These are phyloP conservation scores for Conticribra guillardii DNA, from an alignment of 108 stramenopile genomes.

Conservation along the genomic window DNA sequence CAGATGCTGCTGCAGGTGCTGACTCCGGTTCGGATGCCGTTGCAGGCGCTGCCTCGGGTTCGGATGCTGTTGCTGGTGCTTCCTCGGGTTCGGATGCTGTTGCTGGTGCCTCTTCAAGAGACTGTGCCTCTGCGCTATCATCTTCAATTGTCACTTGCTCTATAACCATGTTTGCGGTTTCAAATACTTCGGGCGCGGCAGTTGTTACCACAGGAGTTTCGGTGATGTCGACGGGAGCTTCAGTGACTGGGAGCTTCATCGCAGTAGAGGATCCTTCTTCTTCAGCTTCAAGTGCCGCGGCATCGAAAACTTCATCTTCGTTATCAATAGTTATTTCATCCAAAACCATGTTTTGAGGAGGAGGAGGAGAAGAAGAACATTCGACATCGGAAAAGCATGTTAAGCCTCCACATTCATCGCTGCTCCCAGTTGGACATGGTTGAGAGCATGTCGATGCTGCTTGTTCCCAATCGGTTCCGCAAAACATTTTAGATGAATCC, in stretches of 20 bases:
- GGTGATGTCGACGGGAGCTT: neutral
- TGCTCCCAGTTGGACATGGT: constrained; percentile 28
- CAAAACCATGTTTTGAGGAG: too few relatives aligned
- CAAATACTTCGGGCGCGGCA: neutral
- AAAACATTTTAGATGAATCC: constrained; percentile 40
- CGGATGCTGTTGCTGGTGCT: neutral
- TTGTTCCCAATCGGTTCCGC: constrained; percentile 16
- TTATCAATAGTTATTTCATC: neutral
- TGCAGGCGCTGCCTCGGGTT: constrained; percentile 1
- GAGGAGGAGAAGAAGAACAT: too few relatives aligned
- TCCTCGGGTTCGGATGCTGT: constrained; percentile 5
- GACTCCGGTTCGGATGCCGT: constrained; percentile 17
- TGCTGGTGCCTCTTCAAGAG: constrained; percentile 1
- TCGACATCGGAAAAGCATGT: constrained; percentile 39
- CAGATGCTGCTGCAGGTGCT: constrained; percentile 12
- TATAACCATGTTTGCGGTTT: neutral
- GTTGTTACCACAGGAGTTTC: neutral
- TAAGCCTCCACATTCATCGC: constrained; percentile 27
- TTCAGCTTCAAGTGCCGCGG: neutral
- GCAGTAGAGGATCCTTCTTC: neutral
- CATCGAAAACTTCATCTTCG: too few relatives aligned
- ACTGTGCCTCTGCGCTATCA: too few relatives aligned
- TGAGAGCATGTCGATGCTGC: constrained; percentile 18
- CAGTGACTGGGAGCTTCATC: neutral
- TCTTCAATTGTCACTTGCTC: too few relatives aligned